Evolutionary conservation across 208 protist genomes (phyloP), one percentile per base, ranked within the genome.

Genomic region (Leishmania mexicana): DNA sequence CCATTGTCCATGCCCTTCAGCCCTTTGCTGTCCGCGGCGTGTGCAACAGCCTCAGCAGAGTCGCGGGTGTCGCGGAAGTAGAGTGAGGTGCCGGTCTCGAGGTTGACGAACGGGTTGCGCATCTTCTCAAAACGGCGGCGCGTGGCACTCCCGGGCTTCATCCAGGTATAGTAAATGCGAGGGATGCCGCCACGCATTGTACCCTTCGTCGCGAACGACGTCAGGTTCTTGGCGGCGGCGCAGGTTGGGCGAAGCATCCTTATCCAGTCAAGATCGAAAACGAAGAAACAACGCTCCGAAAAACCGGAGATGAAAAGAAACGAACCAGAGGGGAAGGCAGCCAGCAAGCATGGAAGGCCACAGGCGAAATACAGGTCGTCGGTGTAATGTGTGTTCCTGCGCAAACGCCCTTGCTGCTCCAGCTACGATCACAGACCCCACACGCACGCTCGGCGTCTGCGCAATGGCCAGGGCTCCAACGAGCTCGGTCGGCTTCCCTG

Each of bases 161-260:
- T 98, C 94, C 96, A 98, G 28, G 85, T 83, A 80, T 98, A 98
- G 85, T 98, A 98, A 81, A 98, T 97, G 85, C 96, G 96, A 7
- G 96, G 96, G 75, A 98, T 93, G 53, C 96, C 96, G 76, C 96
- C 96, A 28, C 94, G 90, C 96, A 97, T 97, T 72, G 93, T 95
- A 19, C 96, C 96, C 85, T 95, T 98, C 75, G 95, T 87, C 83
- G 90, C 89, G 81, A 90, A 97, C 73, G 95, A 98, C 76, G 89
- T 95, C 15, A 96, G 89, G 85, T 98, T 98, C 85, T 94, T 97
- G 45, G 82, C 72, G 51, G 79, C 64, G 35, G 85, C 83, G 21
- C 40, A 53, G 15, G 90, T 91, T 8, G 67, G 60, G 62, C 81
- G 91, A 67, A 95, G 81, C 95, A 96, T 98, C 40, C 0, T 65